Base-by-base conservation (phyloP, 108 stramenopile species). In the Skeletonema marinoi region DNA sequence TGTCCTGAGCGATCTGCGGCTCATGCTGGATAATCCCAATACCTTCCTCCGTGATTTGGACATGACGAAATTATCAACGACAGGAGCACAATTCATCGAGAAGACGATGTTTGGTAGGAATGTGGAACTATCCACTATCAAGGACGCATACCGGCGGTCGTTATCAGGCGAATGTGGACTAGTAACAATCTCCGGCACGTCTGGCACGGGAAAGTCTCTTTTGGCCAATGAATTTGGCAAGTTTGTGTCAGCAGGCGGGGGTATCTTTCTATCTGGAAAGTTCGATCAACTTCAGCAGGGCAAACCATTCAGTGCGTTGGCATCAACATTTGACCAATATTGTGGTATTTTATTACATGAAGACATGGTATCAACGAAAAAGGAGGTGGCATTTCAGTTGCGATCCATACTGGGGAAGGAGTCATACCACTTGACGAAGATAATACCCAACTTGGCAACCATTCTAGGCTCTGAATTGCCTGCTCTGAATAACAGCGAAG, bases 21-120 rank as follows among this genome's bases (percentile, higher is more conserved):
- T 71, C 13, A 71, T 71, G 71, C 36, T 71, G 6, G 71, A 71
- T 7, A 61, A 61, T 10, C 71, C 71, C 25, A 30, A 29, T 33
- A 17, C 17, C 5, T 73, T 64, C 16, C 63, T 73, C 25, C 48
- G 62, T n/a, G 63, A 38, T 29, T 5, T 62, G 13, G 75, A 76
- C 66, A 31, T 25, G 17, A 31, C 30, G 8, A 68, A 68, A 29
- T 60, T 78, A 19, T 66, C 78, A 35, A 2, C 51, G 2, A 66
- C 65, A 14, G 70, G 30, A 56, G 48, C 48, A 48, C 16, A 68
- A 25, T 35, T 76, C 4, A 41, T 68, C 41, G 68, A 29, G 19
- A 46, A 46, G 44, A 46, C 54, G 6, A 25, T 25, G 54, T 56
- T 56, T 56, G 54, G 54, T 25, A 19, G 54, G 54, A 56, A 56